phyloP scores from a whole-genome alignment of 2,329 filamentous ascomycete species.

The Trichoderma sp. region DNA sequence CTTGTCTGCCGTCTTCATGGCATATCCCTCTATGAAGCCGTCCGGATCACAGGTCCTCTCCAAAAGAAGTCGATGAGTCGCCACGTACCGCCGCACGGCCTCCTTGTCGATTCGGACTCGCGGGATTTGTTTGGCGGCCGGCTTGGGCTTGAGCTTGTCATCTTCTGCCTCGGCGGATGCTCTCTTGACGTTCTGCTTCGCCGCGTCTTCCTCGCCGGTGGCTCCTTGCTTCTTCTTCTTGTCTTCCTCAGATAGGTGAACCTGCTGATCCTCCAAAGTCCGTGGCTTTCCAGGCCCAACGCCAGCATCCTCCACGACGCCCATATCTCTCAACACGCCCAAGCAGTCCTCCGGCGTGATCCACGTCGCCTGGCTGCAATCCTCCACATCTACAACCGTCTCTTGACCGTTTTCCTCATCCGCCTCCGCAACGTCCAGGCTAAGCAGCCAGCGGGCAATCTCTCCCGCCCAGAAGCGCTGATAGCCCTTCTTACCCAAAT shows the following conservation, averaged over 20 bases:
- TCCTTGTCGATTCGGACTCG: conserved; percentile 53
- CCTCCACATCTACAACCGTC: conserved; percentile 60
- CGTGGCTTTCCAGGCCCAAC: conserved; percentile 41
- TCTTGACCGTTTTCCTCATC: conserved; percentile 32
- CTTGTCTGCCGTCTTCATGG: conserved; percentile 41
- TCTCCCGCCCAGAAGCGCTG: conserved; percentile 82
- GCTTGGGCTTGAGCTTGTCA: conserved; percentile 30
- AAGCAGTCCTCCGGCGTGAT: conserved; percentile 84
- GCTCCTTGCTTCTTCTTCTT: conserved; percentile 20
- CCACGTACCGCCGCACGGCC: conserved; percentile 64
- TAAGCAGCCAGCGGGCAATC: conserved; percentile 66
- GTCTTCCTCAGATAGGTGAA: conserved; percentile 3
- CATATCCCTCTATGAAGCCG: conserved; percentile 70
- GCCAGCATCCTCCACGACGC: conserved; percentile 59
- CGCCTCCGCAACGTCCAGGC: conserved; percentile 37
- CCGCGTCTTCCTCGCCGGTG: conserved; percentile 23
- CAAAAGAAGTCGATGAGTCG: conserved; percentile 58
- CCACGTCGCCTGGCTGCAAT: conserved; percentile 75
- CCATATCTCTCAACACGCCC: conserved; percentile 75
- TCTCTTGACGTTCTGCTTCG: conserved; percentile 7
- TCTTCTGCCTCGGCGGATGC: conserved; percentile 21
- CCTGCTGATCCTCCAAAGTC: conserved; percentile 21
- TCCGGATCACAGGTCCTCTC: conserved; percentile 66
- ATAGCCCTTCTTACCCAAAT: conserved; percentile 80
- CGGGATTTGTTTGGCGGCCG: conserved; percentile 34